Base-by-base conservation (phyloP, 352 stramenopile species). In the Albugo laibachii region DNA sequence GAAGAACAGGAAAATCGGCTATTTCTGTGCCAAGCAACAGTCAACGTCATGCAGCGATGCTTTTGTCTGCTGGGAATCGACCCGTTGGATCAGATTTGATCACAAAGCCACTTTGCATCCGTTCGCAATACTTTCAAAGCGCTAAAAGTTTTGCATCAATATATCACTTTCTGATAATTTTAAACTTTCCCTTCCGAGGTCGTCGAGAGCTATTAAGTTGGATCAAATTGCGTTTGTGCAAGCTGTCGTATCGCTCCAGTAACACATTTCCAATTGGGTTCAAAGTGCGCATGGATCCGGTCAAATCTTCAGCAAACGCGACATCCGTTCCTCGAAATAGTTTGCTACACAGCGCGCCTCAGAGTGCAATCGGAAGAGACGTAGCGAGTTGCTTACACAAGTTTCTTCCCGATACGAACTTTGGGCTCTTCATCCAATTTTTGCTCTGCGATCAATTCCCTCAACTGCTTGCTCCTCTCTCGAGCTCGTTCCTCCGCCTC, bases 1-100 rank as follows among this genome's bases (percentile, higher is more conserved):
- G 68, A 82, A 10, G 86, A 97, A 72, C 93, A 97, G 76, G 87
- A 86, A 56, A 97, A 78, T 61, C 89, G 96, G 39, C 59, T 99
- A 52, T 63, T 99, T 50, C 69, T 99, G 37, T 98, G 95, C 60
- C 71, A 95, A 27, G 91, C 93, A 21, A 96, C 95, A 36, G 68
- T 92, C 16, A 85, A 94, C 57, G 82, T 96, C 47, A 98, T 99
- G 92, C 64, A 80, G 40, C 82, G 79, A 55, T 92, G 79, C 58
- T 95, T 97, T 52, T 65, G 69, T 44, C 63, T 98, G 56, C 65
- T 98, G 41, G 89, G 88, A 50, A 96, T 98, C 37, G 80, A 91
- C 37, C 75, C 83, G 6, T 61, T 97, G 18, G 80, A 97, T 59
- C 83, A 94, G 63, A 96, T 98, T 38, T 97, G 94, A 88, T 50